Percentiles rank a stretch among this genome's conserved stretches.
These are phyloP conservation scores for Nevesoporus exiguus DNA, from an alignment of 768 basidiomycete genomes.

Conservation along the genomic window DNA sequence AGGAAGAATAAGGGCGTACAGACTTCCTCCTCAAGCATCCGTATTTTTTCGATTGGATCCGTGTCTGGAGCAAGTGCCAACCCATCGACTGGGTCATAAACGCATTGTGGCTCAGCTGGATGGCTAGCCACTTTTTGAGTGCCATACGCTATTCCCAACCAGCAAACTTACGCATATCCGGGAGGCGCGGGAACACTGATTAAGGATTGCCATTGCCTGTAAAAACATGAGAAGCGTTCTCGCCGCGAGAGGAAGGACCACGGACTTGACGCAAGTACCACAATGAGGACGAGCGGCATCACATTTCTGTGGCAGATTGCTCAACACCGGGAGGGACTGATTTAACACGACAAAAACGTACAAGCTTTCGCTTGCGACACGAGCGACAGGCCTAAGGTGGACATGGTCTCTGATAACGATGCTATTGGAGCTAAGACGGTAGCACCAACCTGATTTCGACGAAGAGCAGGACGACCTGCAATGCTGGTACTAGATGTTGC, in stretches of 20 bases:
- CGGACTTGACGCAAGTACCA: constrained; percentile 78
- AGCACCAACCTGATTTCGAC: constrained; percentile 66
- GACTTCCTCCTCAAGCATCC: constrained; percentile 73
- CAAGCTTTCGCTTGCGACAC: constrained; percentile 82
- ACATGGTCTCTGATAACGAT: constrained; percentile 7
- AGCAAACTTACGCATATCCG: constrained; percentile 67
- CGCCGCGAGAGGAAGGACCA: constrained; percentile 30
- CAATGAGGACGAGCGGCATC: constrained; percentile 86
- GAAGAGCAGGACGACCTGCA: constrained; percentile 59
- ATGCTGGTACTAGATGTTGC: constrained; percentile 35
- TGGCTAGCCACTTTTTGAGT: constrained; percentile 47
- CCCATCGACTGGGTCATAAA: constrained; percentile 85
- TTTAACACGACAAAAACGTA: constrained; percentile 35
- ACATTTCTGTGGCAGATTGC: constrained; percentile 59
- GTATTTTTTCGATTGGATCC: constrained; percentile 77
- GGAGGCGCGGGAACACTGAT: constrained; percentile 83
- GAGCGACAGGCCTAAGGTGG: constrained; percentile 65
- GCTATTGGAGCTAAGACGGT: neutral
- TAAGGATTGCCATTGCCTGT: constrained; percentile 75
- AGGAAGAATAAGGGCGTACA: constrained; percentile 39
- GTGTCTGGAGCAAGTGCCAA: constrained; percentile 70
- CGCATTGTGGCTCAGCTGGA: constrained; percentile 81
- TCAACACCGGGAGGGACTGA: constrained; percentile 1
- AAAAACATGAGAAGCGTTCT: constrained; percentile 9
- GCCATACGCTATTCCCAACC: neutral